Base-by-base conservation (phyloP, 2,329 filamentous ascomycete genomes). In the Cadophora gregata region DNA sequence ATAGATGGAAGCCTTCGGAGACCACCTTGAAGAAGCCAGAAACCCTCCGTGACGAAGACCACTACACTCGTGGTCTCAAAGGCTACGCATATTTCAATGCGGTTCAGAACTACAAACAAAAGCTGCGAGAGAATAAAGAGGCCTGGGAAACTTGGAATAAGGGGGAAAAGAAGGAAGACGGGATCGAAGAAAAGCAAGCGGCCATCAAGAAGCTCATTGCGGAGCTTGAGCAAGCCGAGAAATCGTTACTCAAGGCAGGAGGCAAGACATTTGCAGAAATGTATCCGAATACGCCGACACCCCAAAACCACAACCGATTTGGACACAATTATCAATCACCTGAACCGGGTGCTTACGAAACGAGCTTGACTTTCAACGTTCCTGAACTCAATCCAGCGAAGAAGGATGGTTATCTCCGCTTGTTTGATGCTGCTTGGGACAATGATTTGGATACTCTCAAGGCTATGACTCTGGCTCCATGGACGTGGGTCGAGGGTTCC, bases 381-480 rank as follows among this genome's bases (percentile, higher is more conserved):
- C 73, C 75, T 12, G 70, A 86, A 79, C 69, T 85, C 12, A 90
- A 84, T 0, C 83, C 85, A 2, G 80, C 79, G 47, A 84, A 83
- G 59, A 82, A 81, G 29, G 79, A 82, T 38, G 88, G 84, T 0
- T 95, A 93, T 69, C 69, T 90, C 6, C 79, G 85, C 69, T 77
- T 95, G 80, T 91, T 92, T 75, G 88, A 95, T 74, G 91, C 91
- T 42, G 87, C 87, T 4, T 96, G 91, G 91, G 73, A 73, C 4
- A 90, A 89, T n/a, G 86, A 96, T 71, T 70, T 58, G 50, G 42
- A 47, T 8, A 47, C 19, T 8, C 5, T 47, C 19, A 47, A 47
- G 42, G 19, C 42, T 21, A 8, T 47, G 42, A 47, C 42, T 12
- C 19, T 47, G 19, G 79, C 82, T 12, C 79, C 84, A 1, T 91